Percentiles rank a stretch among this genome's conserved stretches.
These are phyloP conservation scores for Clausena lansium DNA, from an alignment of 345 rosid species.

Conservation along the genomic window DNA sequence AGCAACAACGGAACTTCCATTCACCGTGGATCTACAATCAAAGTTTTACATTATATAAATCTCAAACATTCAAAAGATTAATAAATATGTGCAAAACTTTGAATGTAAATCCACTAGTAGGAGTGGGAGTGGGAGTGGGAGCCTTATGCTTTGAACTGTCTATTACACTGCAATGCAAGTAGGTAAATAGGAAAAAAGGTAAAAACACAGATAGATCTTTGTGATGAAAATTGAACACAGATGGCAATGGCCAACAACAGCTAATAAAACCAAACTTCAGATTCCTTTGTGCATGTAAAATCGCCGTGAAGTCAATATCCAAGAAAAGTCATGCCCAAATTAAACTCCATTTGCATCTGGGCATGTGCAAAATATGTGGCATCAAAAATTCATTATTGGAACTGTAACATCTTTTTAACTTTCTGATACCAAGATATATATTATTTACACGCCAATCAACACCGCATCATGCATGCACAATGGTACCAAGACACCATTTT, in stretches of 20 bases:
- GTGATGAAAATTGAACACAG: not conserved
- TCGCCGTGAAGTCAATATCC: not conserved
- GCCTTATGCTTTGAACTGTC: too few species aligned
- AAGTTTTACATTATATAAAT: too few species aligned
- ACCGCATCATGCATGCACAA: not conserved
- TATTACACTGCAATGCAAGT: too few species aligned
- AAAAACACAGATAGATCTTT: too few species aligned
- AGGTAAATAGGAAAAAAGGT: too few species aligned
- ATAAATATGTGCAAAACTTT: too few species aligned
- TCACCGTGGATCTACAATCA: too few species aligned
- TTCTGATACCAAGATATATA: not conserved
- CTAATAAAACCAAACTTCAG: not conserved
- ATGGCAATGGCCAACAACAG: not conserved
- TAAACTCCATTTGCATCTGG: not conserved
- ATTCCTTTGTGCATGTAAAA: not conserved
- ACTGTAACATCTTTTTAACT: not conserved
- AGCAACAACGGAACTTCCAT: too few species aligned
- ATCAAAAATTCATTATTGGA: not conserved
- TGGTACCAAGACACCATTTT: not conserved
- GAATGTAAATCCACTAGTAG: too few species aligned
- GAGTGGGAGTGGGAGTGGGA: too few species aligned
- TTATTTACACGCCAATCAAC: not conserved
- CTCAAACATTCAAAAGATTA: too few species aligned
- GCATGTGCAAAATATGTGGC: not conserved
- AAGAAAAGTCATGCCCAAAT: not conserved